These are phyloP conservation scores for Xerocomellus amylosporus DNA, from an alignment of 768 basidiomycete genomes.

Conservation along the genomic window DNA sequence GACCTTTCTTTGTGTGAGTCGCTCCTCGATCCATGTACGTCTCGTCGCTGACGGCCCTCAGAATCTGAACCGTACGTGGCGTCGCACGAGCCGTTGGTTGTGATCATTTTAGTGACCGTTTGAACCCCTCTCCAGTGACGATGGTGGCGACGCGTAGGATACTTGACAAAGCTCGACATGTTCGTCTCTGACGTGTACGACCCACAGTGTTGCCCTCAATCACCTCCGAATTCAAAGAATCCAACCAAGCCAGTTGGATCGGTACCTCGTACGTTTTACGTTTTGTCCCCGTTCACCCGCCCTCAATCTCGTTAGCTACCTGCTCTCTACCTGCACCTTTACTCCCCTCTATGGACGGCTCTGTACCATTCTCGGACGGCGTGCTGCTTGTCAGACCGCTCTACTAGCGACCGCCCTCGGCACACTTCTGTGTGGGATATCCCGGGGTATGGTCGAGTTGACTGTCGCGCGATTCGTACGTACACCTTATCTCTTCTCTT, in stretches of 20 bases:
- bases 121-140: slow-evolving; percentile 11
- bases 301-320: background rate
- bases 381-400: slow-evolving; percentile 13
- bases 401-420: slow-evolving; percentile 6
- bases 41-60: background rate
- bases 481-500: background rate
- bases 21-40: background rate
- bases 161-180: background rate
- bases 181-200: background rate
- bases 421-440: slow-evolving; percentile 12
- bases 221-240: slow-evolving; percentile 26
- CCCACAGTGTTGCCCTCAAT: slow-evolving; percentile 14
- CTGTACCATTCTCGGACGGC: slow-evolving; percentile 16
- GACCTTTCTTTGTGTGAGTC: slow-evolving; percentile 61
- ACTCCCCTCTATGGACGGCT: slow-evolving; percentile 20
- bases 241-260: slow-evolving; percentile 29
- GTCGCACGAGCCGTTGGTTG: background rate
- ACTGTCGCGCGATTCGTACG: slow-evolving; percentile 27
- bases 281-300: background rate
- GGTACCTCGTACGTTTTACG: slow-evolving; percentile 21
- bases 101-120: background rate
- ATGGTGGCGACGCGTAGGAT: slow-evolving; percentile 25
- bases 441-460: slow-evolving; percentile 10
- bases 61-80: slow-evolving; percentile 5
- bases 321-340: slow-evolving; percentile 18